A percentile compares a stretch with the other conserved stretches of the same genome.
phyloP scores from a whole-genome alignment of 2,329 filamentous ascomycete species.

The Curvularia spicifera region DNA sequence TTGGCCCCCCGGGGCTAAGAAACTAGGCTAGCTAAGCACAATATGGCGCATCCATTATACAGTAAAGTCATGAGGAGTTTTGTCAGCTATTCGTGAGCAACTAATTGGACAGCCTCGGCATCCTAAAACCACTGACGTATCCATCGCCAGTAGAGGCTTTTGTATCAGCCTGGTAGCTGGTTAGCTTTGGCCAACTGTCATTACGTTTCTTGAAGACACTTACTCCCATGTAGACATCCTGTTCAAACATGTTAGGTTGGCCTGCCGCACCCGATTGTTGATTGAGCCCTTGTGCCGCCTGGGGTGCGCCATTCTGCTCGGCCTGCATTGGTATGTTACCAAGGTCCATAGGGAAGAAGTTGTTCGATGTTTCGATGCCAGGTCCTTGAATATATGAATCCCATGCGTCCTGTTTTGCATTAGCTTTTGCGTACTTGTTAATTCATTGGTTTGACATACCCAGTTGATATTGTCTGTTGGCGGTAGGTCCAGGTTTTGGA shows the following conservation, averaged over 20 bases:
- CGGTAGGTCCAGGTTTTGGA: conserved; percentile 63
- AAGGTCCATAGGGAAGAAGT: conserved; percentile 55
- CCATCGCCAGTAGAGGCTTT: conserved; percentile 34
- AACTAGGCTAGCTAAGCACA: background rate
- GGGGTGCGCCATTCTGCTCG: conserved; percentile 28
- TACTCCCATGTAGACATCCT: conserved; percentile 51
- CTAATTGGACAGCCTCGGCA: conserved; percentile 30
- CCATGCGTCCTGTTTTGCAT: conserved; percentile 61
- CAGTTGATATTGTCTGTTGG: conserved; percentile 62
- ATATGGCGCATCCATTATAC: conserved; percentile 3
- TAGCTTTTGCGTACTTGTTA: conserved; percentile 10
- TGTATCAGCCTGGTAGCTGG: conserved; percentile 31
- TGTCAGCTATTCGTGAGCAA: background rate
- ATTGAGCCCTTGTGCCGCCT: conserved; percentile 23
- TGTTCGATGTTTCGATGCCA: conserved; percentile 50
- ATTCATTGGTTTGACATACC: conserved; percentile 56
- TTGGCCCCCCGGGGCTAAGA: conserved; percentile 1
- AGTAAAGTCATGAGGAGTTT: conserved; percentile 1
- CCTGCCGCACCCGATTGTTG: conserved; percentile 28
- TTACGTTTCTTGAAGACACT: conserved; percentile 23
- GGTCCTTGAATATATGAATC: conserved; percentile 71
- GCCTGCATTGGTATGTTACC: conserved; percentile 44
- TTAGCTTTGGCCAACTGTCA: conserved; percentile 14
- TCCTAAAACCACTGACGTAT: conserved; percentile 40
- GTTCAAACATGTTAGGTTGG: conserved; percentile 39